Evolutionary conservation across 805 yeast species (phyloP).

Genomic region (Blastobotrys robertii): DNA sequence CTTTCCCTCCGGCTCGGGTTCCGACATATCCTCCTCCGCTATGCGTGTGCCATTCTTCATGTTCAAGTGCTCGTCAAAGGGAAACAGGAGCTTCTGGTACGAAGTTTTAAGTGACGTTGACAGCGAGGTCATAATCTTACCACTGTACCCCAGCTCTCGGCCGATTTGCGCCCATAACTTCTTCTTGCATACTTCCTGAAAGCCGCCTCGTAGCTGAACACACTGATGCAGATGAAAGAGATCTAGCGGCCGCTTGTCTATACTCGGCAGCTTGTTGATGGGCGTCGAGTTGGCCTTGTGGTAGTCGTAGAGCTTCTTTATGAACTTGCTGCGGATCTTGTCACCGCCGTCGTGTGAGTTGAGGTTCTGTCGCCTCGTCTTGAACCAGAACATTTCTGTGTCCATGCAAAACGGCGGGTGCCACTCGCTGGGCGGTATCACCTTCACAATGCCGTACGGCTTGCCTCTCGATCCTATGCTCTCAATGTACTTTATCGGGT

Average conservation of each 20-base stretch:
- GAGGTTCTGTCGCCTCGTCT: conserved; percentile 39
- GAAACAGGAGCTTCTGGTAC: conserved; percentile 37
- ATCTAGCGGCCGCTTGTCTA: conserved; percentile 59
- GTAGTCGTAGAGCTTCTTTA: conserved; percentile 36
- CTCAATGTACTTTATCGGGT: conserved; percentile 53
- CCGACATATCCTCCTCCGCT: conserved; percentile 3
- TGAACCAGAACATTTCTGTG: conserved; percentile 39
- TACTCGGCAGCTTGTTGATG: conserved; percentile 45
- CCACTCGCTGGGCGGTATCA: conserved; percentile 44
- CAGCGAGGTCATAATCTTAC: conserved; percentile 59
- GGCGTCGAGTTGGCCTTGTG: conserved; percentile 27
- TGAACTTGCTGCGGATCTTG: conserved; percentile 38
- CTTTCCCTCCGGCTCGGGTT: conserved; percentile 10
- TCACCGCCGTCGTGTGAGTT: conserved; percentile 35
- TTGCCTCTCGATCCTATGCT: conserved; percentile 39
- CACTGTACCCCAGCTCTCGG: conserved; percentile 67
- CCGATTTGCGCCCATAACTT: conserved; percentile 81
- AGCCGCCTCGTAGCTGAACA: conserved; percentile 62
- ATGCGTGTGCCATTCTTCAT: conserved; percentile 6
- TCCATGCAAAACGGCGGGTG: conserved; percentile 32
- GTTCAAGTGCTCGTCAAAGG: conserved; percentile 15
- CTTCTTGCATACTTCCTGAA: conserved; percentile 46
- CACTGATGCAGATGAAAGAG: conserved; percentile 47
- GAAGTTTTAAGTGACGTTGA: conserved; percentile 57
- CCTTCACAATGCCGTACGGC: conserved; percentile 58